Evolutionary conservation across 495 filamentous ascomycete genomes (phyloP), one percentile per base, ranked within the genome.

Genomic region (Amphirosellinia nigrospora): DNA sequence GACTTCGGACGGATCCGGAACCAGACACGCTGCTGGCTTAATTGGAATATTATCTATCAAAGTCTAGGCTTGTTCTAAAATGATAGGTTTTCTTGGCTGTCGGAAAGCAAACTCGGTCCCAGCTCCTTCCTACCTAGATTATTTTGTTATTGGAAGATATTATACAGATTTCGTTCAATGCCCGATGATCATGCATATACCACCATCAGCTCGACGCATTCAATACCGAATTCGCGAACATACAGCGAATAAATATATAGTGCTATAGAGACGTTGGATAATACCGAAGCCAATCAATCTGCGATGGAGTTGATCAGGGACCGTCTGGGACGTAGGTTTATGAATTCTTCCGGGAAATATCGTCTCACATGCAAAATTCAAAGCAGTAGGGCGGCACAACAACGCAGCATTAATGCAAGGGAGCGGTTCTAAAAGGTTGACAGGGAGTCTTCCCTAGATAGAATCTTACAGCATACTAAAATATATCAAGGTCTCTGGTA

Each of bases 1-100:
- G 30, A 46, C 30, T 21, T 53, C 63, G 63, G 63, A 53, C 45
- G 46, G 30, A 65, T 19, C 34, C 63, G 63, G 63, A 15, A 26
- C 34, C 39, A 30, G 38, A 50, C 8, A 13, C 61, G 50, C 23
- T 34, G 19, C 32, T 19, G 3, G 9, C n/a, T 11, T 36, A n/a
- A n/a, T 41, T 53, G 32, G 21, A 7, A 28, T 65, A 45, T 53
- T 38, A 52, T 53, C 34, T 53, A n/a, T n/a, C 46, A 53, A 16
- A 46, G 46, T 34, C 63, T 53, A 53, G 63, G 41, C 30, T 23
- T 48, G 41, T n/a, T 36, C 28, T 26, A 36, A 64, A 23, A 50
- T n/a, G 19, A 50, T 10, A n/a, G 30, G 3, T 13, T 36, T 28
- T 53, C 45, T 65, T 39, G 63, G 45, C 63, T 30, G 9, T 53